A percentile compares a stretch with the other conserved stretches of the same genome.
Evolutionary conservation across 2,329 filamentous ascomycete genomes (phyloP).

Genomic region (Colletotrichum salicis): DNA sequence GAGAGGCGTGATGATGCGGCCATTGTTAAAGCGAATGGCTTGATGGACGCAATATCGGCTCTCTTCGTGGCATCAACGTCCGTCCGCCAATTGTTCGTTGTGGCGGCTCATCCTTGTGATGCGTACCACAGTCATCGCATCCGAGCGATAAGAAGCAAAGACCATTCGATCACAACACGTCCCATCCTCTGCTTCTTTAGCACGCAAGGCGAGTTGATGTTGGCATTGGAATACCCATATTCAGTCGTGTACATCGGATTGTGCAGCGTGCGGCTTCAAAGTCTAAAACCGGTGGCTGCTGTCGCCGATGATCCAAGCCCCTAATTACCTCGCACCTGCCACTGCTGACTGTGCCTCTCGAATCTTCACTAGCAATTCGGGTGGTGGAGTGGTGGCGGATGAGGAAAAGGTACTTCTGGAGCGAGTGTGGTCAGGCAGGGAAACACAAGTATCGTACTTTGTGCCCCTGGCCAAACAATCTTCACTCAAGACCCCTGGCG

Average conservation of each 20-base stretch:
- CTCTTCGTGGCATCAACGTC: not conserved
- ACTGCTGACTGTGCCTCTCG: not conserved
- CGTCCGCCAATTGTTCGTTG: not conserved
- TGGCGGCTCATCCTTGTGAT: not conserved
- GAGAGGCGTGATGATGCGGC: slow-evolving; percentile 7
- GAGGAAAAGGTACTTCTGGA: not conserved
- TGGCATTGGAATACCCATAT: not conserved
- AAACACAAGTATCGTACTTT: not conserved
- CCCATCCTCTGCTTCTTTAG: not conserved
- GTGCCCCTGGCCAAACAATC: not conserved
- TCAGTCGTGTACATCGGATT: not conserved
- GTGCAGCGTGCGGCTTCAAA: slow-evolving; percentile 14
- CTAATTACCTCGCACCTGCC: not conserved
- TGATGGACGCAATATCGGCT: not conserved
- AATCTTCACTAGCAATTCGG: not conserved
- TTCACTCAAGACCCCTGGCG: slow-evolving; percentile 12
- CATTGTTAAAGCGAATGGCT: not conserved
- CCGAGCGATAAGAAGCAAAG: not conserved
- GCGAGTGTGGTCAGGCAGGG: not conserved
- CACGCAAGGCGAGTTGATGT: not conserved
- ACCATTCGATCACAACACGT: not conserved
- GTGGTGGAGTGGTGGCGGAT: not conserved
- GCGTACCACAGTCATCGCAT: not conserved
- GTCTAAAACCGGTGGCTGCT: slow-evolving; percentile 24
- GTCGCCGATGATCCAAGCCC: not conserved